Base-by-base conservation (phyloP, 192 early-diverging fungal genomes). In the Coemansia sp. region DNA sequence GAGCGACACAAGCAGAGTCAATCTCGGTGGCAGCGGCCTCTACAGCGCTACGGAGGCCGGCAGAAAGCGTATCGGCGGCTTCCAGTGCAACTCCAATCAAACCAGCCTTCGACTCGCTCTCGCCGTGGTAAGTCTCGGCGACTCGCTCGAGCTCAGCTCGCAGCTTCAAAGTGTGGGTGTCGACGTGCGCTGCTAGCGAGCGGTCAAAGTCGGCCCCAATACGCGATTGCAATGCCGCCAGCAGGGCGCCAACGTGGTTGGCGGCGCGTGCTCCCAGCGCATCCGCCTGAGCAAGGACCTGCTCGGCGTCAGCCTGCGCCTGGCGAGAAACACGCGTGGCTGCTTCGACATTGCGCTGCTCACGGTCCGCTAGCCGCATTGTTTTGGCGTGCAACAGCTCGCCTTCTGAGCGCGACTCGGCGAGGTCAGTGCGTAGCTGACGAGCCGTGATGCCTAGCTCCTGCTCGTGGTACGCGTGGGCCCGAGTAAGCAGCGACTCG, bases 381-480 rank as follows among this genome's bases (percentile, higher is more conserved):
- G 66, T 34, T 49, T 73, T 73, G 7, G 32, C 61, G 18, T 76
- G 65, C 39, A 76, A 59, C 39, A 15, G 20, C 1, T n/a, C 44
- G 1, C 47, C 45, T 29, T 76, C 79, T 0, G 20, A 29, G 12
- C 24, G 12, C 9, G 75, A 59, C 4, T 56, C 10, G 1, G 9
- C 53, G 8, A 76, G 56, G 18, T 67, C 39, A 9, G 43, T 27
- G 45, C 82, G 44, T 60, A 78, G 13, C 64, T 16, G 71, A 27
- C 30, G 52, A 49, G 85, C 85, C 1, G 81, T 41, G 0, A 52
- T 24, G 35, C 84, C 78, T 9, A 87, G 65, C 52, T 69, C 53
- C 3, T 58, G 27, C 37, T 86, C 87, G 27, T 84, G 82, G 24
- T 77, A 59, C 6, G 80, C 79, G 41, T 88, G 87, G 1, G 84